Conservation (phyloP, 257 asterid genomes). For the Eustoma russellianum region DNA sequence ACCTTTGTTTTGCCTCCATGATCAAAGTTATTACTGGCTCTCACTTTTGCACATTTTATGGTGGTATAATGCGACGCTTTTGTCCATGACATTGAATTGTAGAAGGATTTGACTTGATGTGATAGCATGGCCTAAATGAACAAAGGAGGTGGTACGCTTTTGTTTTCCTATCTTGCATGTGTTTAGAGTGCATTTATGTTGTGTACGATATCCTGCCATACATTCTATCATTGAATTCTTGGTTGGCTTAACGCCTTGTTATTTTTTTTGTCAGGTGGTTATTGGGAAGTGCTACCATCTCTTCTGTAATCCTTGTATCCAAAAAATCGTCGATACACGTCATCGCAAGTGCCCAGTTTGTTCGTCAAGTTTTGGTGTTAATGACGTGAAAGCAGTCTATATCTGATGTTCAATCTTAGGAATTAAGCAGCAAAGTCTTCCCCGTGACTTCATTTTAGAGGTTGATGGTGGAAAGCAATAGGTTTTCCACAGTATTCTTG, state of each 20-base stretch:
- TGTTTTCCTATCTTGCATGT: no score
- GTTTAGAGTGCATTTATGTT: no score
- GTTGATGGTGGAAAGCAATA: background rate
- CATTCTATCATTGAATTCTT: no score
- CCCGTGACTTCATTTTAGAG: background rate
- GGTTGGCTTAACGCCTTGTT: background rate
- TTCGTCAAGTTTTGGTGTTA: conserved; percentile 72
- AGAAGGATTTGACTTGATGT: no score
- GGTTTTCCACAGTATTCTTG: conserved; percentile 4
- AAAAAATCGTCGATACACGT: conserved; percentile 56
- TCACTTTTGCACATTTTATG: no score
- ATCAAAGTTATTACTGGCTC: no score
- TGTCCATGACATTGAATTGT: no score
- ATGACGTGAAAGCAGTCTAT: conserved; percentile 87
- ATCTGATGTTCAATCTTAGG: conserved; percentile 38
- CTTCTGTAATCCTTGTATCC: conserved; percentile 83
- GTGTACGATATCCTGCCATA: no score
- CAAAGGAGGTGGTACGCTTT: no score
- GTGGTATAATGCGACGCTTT: no score
- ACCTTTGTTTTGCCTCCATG: no score
- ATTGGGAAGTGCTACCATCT: conserved; percentile 94
- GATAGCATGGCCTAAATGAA: no score
- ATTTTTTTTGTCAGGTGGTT: conserved; percentile 57
- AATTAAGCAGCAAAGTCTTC: background rate
- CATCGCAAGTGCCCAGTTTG: conserved; percentile 95